A percentile compares a stretch with the other conserved stretches of the same genome.
These are phyloP conservation scores for Rhodamnia rubescens DNA, from an alignment of 345 rosid species.

Conservation along the genomic window DNA sequence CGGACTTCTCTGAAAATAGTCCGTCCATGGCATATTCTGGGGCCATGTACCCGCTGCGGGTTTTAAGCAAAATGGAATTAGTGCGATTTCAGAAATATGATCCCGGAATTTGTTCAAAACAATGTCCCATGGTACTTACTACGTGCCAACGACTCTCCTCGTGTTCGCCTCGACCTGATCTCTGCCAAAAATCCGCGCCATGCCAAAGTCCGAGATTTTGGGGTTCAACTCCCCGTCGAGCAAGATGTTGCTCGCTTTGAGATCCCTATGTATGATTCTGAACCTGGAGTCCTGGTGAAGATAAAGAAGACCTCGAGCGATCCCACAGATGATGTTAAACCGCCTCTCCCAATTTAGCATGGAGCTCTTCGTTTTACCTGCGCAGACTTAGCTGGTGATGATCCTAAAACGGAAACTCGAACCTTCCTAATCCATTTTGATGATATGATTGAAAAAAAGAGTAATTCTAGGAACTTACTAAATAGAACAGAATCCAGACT, in stretches of 20 bases:
- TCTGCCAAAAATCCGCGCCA: constrained; percentile 73
- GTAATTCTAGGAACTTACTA: constrained; percentile 23
- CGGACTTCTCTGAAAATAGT: constrained; percentile 52
- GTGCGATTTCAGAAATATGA: background rate
- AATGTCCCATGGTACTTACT: constrained; percentile 28
- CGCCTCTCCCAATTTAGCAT: constrained; percentile 50
- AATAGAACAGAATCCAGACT: constrained; percentile 69
- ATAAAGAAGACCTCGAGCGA: constrained; percentile 69
- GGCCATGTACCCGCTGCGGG: constrained; percentile 64
- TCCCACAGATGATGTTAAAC: constrained; percentile 53
- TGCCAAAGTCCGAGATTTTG: constrained; percentile 76
- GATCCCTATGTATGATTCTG: constrained; percentile 72
- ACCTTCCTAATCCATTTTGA: background rate
- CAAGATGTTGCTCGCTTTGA: constrained; percentile 70
- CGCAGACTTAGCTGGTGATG: background rate
- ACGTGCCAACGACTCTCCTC: constrained; percentile 62
- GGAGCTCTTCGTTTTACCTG: constrained; percentile 35
- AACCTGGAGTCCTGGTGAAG: constrained; percentile 79
- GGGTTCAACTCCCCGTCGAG: constrained; percentile 60
- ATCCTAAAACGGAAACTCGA: background rate
- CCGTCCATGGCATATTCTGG: constrained; percentile 88
- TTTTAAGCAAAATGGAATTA: background rate
- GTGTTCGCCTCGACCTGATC: constrained; percentile 61
- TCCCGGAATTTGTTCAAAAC: background rate
- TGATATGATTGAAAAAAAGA: background rate